phyloP scores from a whole-genome alignment of 2,329 filamentous ascomycete genomes.

The Ceratocystis eucalypticola region DNA sequence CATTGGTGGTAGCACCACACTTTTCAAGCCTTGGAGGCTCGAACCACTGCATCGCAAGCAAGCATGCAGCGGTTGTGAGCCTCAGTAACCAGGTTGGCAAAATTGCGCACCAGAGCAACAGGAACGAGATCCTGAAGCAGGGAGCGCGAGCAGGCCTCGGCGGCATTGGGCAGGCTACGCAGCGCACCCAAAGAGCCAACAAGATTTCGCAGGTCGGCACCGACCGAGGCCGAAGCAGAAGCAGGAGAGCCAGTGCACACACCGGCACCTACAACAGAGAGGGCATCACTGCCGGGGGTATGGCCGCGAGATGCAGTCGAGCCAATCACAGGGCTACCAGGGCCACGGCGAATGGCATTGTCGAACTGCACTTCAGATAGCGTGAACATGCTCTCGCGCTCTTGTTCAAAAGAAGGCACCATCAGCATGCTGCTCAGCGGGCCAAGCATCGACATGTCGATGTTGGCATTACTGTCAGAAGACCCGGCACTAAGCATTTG shows the following conservation, averaged over 20 bases:
- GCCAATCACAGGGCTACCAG: constrained; percentile 50
- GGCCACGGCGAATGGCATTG: constrained; percentile 30
- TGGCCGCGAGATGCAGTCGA: constrained; percentile 28
- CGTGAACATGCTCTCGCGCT: constrained; percentile 76
- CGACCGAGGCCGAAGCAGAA: background rate
- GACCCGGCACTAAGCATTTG: constrained; percentile 8
- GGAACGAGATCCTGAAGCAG: constrained; percentile 92
- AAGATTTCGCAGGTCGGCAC: constrained; percentile 16
- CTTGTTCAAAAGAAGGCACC: constrained; percentile 68
- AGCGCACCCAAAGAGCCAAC: constrained; percentile 49
- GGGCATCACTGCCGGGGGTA: background rate
- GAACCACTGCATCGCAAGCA: background rate
- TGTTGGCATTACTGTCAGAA: constrained; percentile 21
- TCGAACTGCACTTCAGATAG: constrained; percentile 82
- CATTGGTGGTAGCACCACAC: background rate
- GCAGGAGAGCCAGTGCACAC: constrained; percentile 27
- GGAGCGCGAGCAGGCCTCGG: constrained; percentile 85
- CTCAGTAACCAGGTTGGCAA: constrained; percentile 80
- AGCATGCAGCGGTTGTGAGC: constrained; percentile 32
- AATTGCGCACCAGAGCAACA: constrained; percentile 78
- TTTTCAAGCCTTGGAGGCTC: constrained; percentile 12
- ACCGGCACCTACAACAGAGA: background rate
- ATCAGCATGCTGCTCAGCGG: constrained; percentile 55
- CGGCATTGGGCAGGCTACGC: constrained; percentile 57
- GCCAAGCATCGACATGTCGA: constrained; percentile 48